A percentile compares a stretch with the other conserved stretches of the same genome.
phyloP scores from a whole-genome alignment of 208 protist genomes.

The Vickermania spadyakhi region DNA sequence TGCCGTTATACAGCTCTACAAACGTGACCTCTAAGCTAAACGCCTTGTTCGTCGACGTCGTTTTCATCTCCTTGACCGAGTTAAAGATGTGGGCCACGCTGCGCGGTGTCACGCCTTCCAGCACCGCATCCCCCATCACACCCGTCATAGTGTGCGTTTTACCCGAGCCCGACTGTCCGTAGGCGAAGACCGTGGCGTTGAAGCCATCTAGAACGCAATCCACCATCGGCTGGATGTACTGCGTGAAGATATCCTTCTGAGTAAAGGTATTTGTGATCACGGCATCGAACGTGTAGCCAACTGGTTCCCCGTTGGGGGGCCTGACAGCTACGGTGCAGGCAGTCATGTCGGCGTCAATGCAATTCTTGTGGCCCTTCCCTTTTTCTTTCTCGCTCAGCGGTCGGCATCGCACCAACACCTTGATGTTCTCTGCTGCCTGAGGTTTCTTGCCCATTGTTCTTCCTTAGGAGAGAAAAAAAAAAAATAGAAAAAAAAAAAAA shows the following conservation, averaged over 20 bases:
- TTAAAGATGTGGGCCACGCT: conserved; percentile 77
- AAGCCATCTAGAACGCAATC: conserved; percentile 84
- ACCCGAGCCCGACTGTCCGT: conserved; percentile 92
- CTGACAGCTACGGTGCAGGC: conserved; percentile 62
- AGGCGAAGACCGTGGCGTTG: conserved; percentile 93
- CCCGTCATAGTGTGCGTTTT: conserved; percentile 94
- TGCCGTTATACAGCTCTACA: conserved; percentile 86
- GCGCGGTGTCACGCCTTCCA: conserved; percentile 72
- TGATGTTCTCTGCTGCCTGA: conserved; percentile 76
- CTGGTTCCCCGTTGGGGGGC: conserved; percentile 41
- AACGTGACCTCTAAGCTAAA: conserved; percentile 79
- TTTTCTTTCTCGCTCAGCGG: conserved; percentile 80
- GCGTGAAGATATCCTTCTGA: conserved; percentile 82
- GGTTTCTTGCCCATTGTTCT: conserved; percentile 68
- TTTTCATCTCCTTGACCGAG: conserved; percentile 35
- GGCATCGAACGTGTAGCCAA: conserved; percentile 84
- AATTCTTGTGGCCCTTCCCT: conserved; percentile 55
- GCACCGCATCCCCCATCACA: conserved; percentile 37
- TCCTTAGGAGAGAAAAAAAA: too few relatives aligned
- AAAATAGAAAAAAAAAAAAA: too few relatives aligned
- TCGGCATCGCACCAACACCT: conserved; percentile 80
- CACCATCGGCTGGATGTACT: conserved; percentile 80
- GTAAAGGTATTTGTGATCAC: conserved; percentile 87
- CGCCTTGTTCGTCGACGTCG: conserved; percentile 20
- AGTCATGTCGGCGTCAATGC: conserved; percentile 66